phyloP scores from a whole-genome alignment of 73 alveolate species.

The Paramecium primaurelia region DNA sequence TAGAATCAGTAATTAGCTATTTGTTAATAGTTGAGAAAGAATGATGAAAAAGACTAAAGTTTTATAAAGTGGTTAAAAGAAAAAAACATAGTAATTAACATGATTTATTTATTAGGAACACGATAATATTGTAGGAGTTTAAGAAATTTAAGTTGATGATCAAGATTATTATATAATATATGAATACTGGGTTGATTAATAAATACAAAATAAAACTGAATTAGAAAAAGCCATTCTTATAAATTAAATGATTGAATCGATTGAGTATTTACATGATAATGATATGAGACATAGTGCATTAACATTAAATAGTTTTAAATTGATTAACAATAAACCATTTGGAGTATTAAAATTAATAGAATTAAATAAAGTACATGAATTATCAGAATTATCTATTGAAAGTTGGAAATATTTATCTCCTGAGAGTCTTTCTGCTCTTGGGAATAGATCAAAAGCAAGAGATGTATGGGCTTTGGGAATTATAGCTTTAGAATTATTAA shows the following conservation, averaged over 20 bases:
- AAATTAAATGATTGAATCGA: neutral
- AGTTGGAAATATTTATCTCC: neutral
- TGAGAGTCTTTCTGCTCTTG: neutral
- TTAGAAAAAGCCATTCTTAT: neutral
- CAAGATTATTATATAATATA: neutral
- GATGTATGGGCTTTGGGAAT: neutral
- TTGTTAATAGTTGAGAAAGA: neutral
- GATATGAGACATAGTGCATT: neutral
- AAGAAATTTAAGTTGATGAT: neutral
- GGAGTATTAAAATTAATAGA: neutral
- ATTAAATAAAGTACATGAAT: neutral
- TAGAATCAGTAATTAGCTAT: neutral
- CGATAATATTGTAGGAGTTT: neutral
- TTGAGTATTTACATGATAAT: neutral
- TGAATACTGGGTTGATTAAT: neutral
- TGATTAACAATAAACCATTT: neutral
- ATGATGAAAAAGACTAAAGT: neutral
- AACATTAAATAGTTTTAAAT: neutral
- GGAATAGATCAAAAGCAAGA: constrained; percentile 8
- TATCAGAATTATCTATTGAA: neutral
- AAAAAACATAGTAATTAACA: neutral
- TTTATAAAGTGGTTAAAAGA: neutral
- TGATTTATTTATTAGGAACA: neutral
- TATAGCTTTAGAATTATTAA: neutral
- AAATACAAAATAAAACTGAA: neutral